Evolutionary conservation across 2,329 filamentous ascomycete genomes (phyloP).

Genomic region (Helotiales sp.): DNA sequence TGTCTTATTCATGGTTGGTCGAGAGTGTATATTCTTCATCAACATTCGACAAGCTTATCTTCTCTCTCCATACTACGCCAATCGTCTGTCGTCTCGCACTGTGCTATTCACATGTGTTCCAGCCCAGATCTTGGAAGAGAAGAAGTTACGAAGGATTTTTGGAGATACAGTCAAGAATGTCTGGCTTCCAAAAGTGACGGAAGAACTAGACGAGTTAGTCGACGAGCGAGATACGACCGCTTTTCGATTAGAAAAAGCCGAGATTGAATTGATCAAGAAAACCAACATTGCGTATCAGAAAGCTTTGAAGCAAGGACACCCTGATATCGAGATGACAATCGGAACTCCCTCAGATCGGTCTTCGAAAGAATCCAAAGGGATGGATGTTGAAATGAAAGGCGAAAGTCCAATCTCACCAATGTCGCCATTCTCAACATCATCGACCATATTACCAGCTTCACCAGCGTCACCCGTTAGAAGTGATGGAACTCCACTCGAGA

Average conservation of each 20-base stretch:
- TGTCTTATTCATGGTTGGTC: constrained; percentile 64
- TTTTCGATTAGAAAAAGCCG: constrained; percentile 62
- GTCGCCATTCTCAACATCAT: background rate
- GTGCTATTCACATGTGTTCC: constrained; percentile 69
- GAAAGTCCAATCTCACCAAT: constrained; percentile 6
- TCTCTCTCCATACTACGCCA: constrained; percentile 63
- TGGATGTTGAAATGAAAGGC: background rate
- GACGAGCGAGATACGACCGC: constrained; percentile 58
- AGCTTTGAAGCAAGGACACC: constrained; percentile 49
- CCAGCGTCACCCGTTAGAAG: constrained; percentile 7
- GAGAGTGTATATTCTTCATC: constrained; percentile 68
- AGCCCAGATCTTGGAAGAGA: constrained; percentile 55
- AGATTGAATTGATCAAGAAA: constrained; percentile 60
- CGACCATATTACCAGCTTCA: background rate
- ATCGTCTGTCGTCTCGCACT: constrained; percentile 64
- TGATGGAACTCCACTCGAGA: constrained; percentile 21
- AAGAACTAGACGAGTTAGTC: constrained; percentile 60
- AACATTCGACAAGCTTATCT: constrained; percentile 69
- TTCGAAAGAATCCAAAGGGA: background rate
- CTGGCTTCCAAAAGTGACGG: constrained; percentile 61
- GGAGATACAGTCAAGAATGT: constrained; percentile 62
- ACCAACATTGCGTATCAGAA: constrained; percentile 57
- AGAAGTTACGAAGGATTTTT: constrained; percentile 58
- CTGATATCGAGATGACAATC: constrained; percentile 32
- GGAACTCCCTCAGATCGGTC: constrained; percentile 7